Conservation (phyloP, 2,329 filamentous ascomycete genomes). For the Colletotrichum chlorophyti region DNA sequence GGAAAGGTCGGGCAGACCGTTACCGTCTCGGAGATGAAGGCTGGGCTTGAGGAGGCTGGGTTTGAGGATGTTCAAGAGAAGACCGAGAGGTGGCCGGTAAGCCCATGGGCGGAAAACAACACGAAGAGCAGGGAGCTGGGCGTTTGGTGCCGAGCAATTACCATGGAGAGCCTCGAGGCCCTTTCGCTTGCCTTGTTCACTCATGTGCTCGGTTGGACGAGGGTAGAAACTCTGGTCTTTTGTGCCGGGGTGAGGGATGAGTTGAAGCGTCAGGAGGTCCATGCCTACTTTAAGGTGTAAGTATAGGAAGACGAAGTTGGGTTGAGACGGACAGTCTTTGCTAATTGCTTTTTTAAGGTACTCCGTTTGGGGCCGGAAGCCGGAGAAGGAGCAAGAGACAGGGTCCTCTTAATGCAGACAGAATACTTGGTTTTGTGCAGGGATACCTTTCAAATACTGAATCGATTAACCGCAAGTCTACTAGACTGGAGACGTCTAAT, state of each 20-base stretch:
- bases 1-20: neutral
- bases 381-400: neutral
- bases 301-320: neutral
- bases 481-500: too few relatives aligned
- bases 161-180: conserved; percentile 38
- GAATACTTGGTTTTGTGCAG: too few relatives aligned
- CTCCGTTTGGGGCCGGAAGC: conserved; percentile 12
- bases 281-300: conserved; percentile 47
- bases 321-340: fast-evolving
- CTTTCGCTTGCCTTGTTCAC: conserved; percentile 43
- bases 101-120: conserved; percentile 59
- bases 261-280: conserved; percentile 39
- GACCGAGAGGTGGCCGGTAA: conserved; percentile 55
- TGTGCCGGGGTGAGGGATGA: conserved; percentile 41
- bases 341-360: conserved; percentile 6
- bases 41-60: conserved; percentile 50
- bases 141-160: conserved; percentile 34
- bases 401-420: neutral
- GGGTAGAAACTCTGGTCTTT: conserved; percentile 40
- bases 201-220: conserved; percentile 39
- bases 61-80: conserved; percentile 53
- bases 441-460: too few relatives aligned
- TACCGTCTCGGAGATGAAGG: conserved; percentile 44
- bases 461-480: too few relatives aligned
- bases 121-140: conserved; percentile 56